Base-by-base conservation (phyloP, 1,139 yeast genomes). In the Kurtzmaniella quercitrusa region DNA sequence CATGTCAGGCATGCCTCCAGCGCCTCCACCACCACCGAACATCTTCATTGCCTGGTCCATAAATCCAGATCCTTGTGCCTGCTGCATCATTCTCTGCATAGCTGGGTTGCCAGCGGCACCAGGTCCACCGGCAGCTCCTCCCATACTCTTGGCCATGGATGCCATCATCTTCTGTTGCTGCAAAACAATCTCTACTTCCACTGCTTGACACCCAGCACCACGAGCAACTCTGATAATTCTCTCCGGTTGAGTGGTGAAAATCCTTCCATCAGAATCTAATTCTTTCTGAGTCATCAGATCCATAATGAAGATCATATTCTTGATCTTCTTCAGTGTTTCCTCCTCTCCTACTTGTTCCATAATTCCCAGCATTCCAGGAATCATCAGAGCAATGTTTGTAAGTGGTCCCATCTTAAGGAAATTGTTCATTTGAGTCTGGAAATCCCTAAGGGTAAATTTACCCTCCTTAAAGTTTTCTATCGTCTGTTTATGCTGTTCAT, bases 321-420 rank as follows among this genome's bases (percentile, higher is more conserved):
- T 91, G 67, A 93, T 77, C 57, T 86, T 79, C 46, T 78, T 76
- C 23, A 88, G 79, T 0, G 96, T 83, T 56, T 93, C 97, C 56
- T 91, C 96, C 60, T 91, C 98, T 21, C 93, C 91, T 37, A 89
- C 82, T 64, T 87, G 93, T 42, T 79, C 83, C 79, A 93, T 85
- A 72, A 91, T 75, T 52, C 81, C 83, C 29, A 91, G 80, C 70
- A 90, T 79, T n/a, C 93, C 94, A 0, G 98, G 98, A 49, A 94
- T 84, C 97, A 91, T 91, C 46, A 87, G 81, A 8, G 98, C 97
- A 51, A 93, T 86, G 60, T 91, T 91, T 21, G 95, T 82, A 44
- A 93, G 68, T 3, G 98, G 97, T 1, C 98, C 98, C 95, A 93
- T 87, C 62, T 93, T 93, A 79, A 91, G 75, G 56, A 94, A 85